A percentile compares a stretch with the other conserved stretches of the same genome.
phyloP scores from a whole-genome alignment of 2,329 filamentous ascomycete genomes.

The Alternaria dauci region DNA sequence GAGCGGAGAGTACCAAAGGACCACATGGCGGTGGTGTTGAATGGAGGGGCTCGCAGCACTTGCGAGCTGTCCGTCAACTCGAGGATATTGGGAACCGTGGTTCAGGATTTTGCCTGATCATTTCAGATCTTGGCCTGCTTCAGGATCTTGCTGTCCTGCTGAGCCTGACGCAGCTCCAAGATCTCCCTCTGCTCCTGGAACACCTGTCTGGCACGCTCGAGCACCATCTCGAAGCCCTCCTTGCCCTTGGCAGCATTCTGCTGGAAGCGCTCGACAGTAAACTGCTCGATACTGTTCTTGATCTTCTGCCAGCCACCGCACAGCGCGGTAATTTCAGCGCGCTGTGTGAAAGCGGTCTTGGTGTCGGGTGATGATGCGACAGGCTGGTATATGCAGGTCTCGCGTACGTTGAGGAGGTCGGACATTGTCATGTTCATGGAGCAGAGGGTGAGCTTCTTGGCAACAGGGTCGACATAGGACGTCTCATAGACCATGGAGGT shows the following conservation, averaged over 20 bases:
- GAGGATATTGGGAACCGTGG: neutral
- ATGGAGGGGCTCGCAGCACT: slow-evolving; percentile 9
- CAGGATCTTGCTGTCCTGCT: slow-evolving; percentile 50
- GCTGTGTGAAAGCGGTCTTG: slow-evolving; percentile 84
- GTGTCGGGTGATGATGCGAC: slow-evolving; percentile 57
- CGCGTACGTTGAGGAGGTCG: slow-evolving; percentile 88
- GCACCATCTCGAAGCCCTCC: slow-evolving; percentile 93
- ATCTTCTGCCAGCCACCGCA: slow-evolving; percentile 98
- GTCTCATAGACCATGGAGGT: slow-evolving; percentile 93
- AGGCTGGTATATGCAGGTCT: slow-evolving; percentile 88
- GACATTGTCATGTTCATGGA: slow-evolving; percentile 93
- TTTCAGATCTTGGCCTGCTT: slow-evolving; percentile 44
- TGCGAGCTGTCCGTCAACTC: neutral
- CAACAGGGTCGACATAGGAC: slow-evolving; percentile 86
- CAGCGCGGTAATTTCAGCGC: slow-evolving; percentile 90
- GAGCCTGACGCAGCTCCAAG: slow-evolving; percentile 56
- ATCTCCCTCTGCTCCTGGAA: slow-evolving; percentile 88
- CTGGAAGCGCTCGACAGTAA: slow-evolving; percentile 84
- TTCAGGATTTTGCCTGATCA: slow-evolving; percentile 29
- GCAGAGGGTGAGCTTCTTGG: slow-evolving; percentile 94
- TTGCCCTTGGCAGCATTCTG: slow-evolving; percentile 91
- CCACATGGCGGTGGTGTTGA: neutral
- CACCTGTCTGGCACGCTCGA: slow-evolving; percentile 90
- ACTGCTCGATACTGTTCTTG: slow-evolving; percentile 94
- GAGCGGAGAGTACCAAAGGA: neutral